Percentiles rank a stretch among this genome's conserved stretches.
Conservation (phyloP, 495 filamentous ascomycete genomes). For the Halenospora varia region DNA sequence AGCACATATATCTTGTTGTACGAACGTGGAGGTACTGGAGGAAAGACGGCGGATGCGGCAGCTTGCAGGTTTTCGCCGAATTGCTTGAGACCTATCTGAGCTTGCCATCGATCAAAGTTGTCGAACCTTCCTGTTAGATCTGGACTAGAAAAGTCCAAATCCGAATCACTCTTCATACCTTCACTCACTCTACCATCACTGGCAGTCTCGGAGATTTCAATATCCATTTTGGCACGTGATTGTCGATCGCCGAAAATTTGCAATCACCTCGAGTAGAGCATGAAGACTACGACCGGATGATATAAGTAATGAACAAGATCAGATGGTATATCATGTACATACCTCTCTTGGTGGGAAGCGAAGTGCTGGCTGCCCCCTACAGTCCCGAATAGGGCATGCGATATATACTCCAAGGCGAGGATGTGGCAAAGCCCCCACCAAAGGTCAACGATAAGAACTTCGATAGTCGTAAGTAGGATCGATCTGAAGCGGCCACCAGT, state of each 20-base stretch:
- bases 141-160: not conserved
- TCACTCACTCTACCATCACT: not conserved
- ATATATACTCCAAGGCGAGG: too few relatives aligned
- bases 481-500: too few relatives aligned
- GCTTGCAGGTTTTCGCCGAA: slow-evolving; percentile 1
- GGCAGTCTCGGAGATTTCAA: not conserved
- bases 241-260: not conserved
- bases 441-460: too few relatives aligned
- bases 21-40: not conserved
- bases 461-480: too few relatives aligned
- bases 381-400: too few relatives aligned
- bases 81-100: not conserved
- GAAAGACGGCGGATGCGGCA: slow-evolving; percentile 3
- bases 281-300: not conserved
- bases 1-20: slow-evolving; percentile 3
- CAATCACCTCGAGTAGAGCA: not conserved
- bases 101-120: not conserved
- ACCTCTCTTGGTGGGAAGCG: too few relatives aligned
- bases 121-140: not conserved
- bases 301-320: not conserved
- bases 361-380: too few relatives aligned
- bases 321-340: not conserved
- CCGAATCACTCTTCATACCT: not conserved
- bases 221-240: not conserved
- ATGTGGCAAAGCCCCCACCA: too few relatives aligned